Percentiles rank a stretch among this genome's conserved stretches.
Conservation (phyloP, 2,329 filamentous ascomycete species). For the Pyrenophora teres region DNA sequence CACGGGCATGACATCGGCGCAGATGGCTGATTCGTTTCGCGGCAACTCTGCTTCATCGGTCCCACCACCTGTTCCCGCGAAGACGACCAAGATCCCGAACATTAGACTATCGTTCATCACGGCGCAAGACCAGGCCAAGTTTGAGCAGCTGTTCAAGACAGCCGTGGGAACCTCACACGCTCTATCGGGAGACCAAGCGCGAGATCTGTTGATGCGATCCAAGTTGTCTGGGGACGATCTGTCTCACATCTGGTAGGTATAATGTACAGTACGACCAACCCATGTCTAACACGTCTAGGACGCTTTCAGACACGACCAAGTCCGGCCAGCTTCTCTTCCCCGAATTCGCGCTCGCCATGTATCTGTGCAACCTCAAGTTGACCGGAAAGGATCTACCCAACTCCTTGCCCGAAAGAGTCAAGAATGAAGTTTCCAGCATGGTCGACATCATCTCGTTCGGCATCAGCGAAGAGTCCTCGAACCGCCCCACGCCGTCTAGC, state of each 20-base stretch:
- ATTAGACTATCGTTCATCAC: constrained; percentile 96
- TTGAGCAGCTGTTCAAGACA: constrained; percentile 96
- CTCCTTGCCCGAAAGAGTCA: constrained; percentile 78
- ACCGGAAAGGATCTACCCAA: constrained; percentile 82
- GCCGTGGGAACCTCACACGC: constrained; percentile 83
- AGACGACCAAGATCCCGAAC: constrained; percentile 81
- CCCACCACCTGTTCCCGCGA: constrained; percentile 66
- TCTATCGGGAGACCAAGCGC: constrained; percentile 88
- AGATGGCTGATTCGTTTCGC: constrained; percentile 68
- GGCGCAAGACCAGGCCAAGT: constrained; percentile 91
- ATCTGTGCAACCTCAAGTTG: constrained; percentile 91
- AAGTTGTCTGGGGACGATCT: constrained; percentile 84
- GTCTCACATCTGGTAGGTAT: constrained; percentile 83
- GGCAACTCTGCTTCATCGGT: constrained; percentile 45
- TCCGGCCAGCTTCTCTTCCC: constrained; percentile 96
- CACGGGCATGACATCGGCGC: constrained; percentile 64
- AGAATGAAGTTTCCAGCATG: constrained; percentile 98
- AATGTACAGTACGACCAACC: neutral
- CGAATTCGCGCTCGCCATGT: constrained; percentile 97
- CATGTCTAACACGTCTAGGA: constrained; percentile 59
- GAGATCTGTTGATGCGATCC: constrained; percentile 85
- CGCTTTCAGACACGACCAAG: constrained; percentile 91
- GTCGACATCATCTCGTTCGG: constrained; percentile 99
- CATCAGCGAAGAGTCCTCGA: constrained; percentile 71
- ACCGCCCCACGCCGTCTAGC: constrained; percentile 57